Evolutionary conservation across 2,329 filamentous ascomycete species (phyloP).

Genomic region (Monilinia laxa): DNA sequence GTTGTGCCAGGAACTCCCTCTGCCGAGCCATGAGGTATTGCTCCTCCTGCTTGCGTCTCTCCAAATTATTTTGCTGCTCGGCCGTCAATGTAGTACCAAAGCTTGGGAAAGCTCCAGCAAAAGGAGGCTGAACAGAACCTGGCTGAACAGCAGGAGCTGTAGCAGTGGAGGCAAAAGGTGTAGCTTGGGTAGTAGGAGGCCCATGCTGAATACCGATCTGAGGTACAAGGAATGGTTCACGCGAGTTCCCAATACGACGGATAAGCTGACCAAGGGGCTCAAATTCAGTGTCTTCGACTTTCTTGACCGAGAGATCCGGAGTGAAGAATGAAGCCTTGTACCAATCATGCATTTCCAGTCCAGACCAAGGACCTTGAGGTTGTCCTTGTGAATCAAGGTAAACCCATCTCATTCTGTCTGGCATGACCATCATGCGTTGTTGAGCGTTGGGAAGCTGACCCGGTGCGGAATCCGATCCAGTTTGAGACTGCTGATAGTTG

Average conservation of each 20-base stretch:
- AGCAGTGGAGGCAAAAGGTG: slow-evolving; percentile 41
- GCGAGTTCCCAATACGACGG: slow-evolving; percentile 90
- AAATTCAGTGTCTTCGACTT: slow-evolving; percentile 89
- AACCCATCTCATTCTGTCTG: slow-evolving; percentile 97
- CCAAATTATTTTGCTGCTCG: slow-evolving; percentile 95
- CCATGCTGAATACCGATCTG: slow-evolving; percentile 96
- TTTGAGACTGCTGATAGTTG: slow-evolving; percentile 39
- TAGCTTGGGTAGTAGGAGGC: slow-evolving; percentile 54
- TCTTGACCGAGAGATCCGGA: slow-evolving; percentile 89
- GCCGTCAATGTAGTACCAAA: slow-evolving; percentile 96
- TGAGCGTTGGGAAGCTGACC: slow-evolving; percentile 67
- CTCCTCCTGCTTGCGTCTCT: slow-evolving; percentile 95
- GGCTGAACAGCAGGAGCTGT: slow-evolving; percentile 50
- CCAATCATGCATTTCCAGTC: slow-evolving; percentile 99
- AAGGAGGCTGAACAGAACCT: slow-evolving; percentile 76
- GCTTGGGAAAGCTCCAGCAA: slow-evolving; percentile 90
- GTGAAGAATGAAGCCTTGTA: slow-evolving; percentile 99
- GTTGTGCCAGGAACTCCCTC: slow-evolving; percentile 86
- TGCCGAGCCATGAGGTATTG: slow-evolving; percentile 96
- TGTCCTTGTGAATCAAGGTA: slow-evolving; percentile 93
- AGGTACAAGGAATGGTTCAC: slow-evolving; percentile 95
- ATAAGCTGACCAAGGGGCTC: slow-evolving; percentile 95
- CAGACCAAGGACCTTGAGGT: slow-evolving; percentile 91
- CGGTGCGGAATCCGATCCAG: slow-evolving; percentile 52
- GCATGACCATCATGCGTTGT: slow-evolving; percentile 95